Conservation (phyloP, 305 asterid genomes). For the Striga hermonthica region DNA sequence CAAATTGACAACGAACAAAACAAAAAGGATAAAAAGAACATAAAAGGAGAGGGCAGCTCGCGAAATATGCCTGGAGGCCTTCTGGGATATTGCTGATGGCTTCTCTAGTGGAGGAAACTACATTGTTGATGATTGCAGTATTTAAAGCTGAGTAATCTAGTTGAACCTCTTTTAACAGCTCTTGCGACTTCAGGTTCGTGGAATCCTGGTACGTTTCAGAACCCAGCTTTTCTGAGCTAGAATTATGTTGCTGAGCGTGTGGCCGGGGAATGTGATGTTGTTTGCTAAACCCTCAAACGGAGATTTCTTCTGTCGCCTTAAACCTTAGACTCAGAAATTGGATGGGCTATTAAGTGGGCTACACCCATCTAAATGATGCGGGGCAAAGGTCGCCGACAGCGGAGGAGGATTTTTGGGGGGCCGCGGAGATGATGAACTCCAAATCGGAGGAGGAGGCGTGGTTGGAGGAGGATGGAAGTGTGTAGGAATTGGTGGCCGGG, state of each 20-base stretch:
- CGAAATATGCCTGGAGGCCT: constrained; percentile 48
- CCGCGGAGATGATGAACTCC: too few relatives aligned
- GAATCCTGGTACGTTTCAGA: constrained; percentile 38
- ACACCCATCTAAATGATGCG: neutral
- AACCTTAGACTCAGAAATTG: constrained; percentile 13
- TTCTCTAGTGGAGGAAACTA: constrained; percentile 55
- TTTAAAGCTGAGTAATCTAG: constrained; percentile 58
- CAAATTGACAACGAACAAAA: neutral
- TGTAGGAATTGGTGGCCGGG: too few relatives aligned
- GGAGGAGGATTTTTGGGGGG: too few relatives aligned
- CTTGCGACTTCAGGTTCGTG: constrained; percentile 54
- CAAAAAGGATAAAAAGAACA: neutral
- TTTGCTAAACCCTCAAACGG: constrained; percentile 28
- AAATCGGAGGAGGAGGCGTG: too few relatives aligned
- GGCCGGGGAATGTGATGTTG: neutral
- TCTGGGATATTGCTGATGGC: constrained; percentile 57
- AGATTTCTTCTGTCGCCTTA: constrained; percentile 2
- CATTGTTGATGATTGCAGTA: constrained; percentile 47
- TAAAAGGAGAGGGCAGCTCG: neutral
- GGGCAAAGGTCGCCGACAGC: too few relatives aligned
- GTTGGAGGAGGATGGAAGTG: too few relatives aligned
- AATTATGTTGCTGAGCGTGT: neutral
- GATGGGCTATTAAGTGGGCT: constrained; percentile 9
- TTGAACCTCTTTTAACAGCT: constrained; percentile 72
- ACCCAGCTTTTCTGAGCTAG: constrained; percentile 12